These are phyloP conservation scores for Lolium multiflorum DNA, from an alignment of 176 grass and related monocot species.

Conservation along the genomic window DNA sequence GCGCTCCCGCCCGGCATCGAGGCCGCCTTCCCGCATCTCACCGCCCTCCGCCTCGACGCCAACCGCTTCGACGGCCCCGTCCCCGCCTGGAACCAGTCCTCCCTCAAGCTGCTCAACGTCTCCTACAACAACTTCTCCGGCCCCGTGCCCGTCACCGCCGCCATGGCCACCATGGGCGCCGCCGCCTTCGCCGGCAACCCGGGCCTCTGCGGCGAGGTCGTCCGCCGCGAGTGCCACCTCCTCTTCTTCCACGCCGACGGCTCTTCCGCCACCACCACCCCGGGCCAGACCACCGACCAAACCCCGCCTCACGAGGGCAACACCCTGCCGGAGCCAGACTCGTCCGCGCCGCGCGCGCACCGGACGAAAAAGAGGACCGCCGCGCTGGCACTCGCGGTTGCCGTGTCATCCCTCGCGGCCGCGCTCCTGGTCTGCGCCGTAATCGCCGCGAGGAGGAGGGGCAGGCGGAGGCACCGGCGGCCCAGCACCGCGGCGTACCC, in stretches of 20 bases:
- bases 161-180: constrained; percentile 49
- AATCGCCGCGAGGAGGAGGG: constrained; percentile 56
- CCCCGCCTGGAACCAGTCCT: constrained; percentile 80
- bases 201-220: constrained; percentile 69
- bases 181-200: constrained; percentile 70
- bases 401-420: constrained; percentile 43
- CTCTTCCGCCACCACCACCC: constrained; percentile 25
- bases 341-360: constrained; percentile 50
- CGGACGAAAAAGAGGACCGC: constrained; percentile 41
- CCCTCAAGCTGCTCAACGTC: constrained; percentile 70
- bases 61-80: constrained; percentile 82
- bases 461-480: constrained; percentile 48
- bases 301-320: constrained; percentile 36
- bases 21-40: constrained; percentile 56
- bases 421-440: constrained; percentile 52
- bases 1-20: constrained; percentile 64
- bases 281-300: constrained; percentile 45
- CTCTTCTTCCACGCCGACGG: constrained; percentile 63
- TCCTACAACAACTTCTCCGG: constrained; percentile 93
- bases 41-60: constrained; percentile 63
- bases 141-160: constrained; percentile 67
- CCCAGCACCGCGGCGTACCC: constrained; percentile 52
- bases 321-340: constrained; percentile 47
- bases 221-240: constrained; percentile 81
- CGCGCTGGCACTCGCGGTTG: constrained; percentile 36